phyloP scores from a whole-genome alignment of 2,329 filamentous ascomycete species.

The Emericellopsis cladophorae region DNA sequence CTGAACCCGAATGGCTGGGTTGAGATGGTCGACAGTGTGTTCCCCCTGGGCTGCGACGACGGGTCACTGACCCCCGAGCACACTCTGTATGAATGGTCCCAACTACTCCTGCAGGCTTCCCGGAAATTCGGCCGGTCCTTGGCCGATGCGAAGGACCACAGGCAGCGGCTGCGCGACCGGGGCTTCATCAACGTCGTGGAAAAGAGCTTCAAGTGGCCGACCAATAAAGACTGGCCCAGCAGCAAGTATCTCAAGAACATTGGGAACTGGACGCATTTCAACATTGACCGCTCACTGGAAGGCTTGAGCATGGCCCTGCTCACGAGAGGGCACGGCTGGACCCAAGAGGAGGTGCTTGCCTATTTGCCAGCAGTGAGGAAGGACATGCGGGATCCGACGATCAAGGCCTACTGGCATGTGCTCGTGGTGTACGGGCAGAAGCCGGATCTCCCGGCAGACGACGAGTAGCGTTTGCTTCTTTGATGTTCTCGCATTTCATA shows the following conservation, averaged over 20 bases:
- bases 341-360: slow-evolving; percentile 9
- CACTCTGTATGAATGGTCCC: slow-evolving; percentile 12
- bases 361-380: slow-evolving; percentile 11
- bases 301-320: slow-evolving; percentile 15
- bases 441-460: too few relatives aligned
- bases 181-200: slow-evolving; percentile 38
- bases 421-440: background rate
- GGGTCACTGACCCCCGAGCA: slow-evolving; percentile 7
- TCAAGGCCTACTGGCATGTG: slow-evolving; percentile 15
- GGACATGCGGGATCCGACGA: slow-evolving; percentile 10
- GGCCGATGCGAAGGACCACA: slow-evolving; percentile 9
- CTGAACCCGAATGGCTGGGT: slow-evolving; percentile 10
- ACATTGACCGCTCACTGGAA: slow-evolving; percentile 11
- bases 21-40: slow-evolving; percentile 9
- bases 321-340: slow-evolving; percentile 13
- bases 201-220: slow-evolving; percentile 31
- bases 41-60: slow-evolving; percentile 6
- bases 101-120: slow-evolving; percentile 14
- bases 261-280: slow-evolving; percentile 17
- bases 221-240: slow-evolving; percentile 32
- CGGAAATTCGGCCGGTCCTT: slow-evolving; percentile 14
- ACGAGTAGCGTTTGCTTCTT: too few relatives aligned
- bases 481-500: too few relatives aligned
- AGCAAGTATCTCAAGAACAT: slow-evolving; percentile 35
- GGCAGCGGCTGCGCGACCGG: slow-evolving; percentile 24